phyloP scores from a whole-genome alignment of 345 rosid genomes.

The Sisymbrium irio region DNA sequence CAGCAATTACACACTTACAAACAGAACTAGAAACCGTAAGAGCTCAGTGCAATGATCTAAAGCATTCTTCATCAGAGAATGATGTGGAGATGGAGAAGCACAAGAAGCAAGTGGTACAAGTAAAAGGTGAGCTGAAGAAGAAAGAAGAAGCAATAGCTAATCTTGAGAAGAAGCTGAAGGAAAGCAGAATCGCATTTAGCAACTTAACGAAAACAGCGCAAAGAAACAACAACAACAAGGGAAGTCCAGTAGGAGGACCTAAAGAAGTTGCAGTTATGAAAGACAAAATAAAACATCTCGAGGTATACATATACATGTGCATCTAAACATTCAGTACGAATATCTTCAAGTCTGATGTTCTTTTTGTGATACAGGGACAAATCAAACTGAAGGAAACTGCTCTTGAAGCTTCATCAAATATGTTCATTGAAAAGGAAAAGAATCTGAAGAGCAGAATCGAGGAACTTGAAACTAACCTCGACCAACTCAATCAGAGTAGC shows the following conservation, averaged over 20 bases:
- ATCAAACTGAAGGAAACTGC: conserved; percentile 64
- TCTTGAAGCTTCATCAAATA: conserved; percentile 51
- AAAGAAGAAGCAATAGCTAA: conserved; percentile 48
- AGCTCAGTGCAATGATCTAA: conserved; percentile 46
- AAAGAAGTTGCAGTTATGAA: conserved; percentile 58
- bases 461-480: conserved; percentile 55
- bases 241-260: conserved; percentile 39
- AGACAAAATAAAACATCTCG: conserved; percentile 57
- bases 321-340: not conserved
- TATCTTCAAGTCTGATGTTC: not conserved
- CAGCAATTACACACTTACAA: conserved; percentile 39
- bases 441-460: conserved; percentile 51
- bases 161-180: conserved; percentile 47
- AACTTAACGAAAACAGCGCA: conserved; percentile 38
- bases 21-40: conserved; percentile 47
- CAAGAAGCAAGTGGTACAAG: conserved; percentile 49
- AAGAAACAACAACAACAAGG: conserved; percentile 40
- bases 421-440: conserved; percentile 60
- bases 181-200: conserved; percentile 38
- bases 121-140: conserved; percentile 66
- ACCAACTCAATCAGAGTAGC: conserved; percentile 41
- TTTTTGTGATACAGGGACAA: conserved; percentile 47
- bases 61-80: conserved; percentile 45
- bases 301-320: conserved; percentile 62
- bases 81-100: conserved; percentile 69